phyloP scores from a whole-genome alignment of 2,329 filamentous ascomycete genomes.

The Exophiala dermatitidis region DNA sequence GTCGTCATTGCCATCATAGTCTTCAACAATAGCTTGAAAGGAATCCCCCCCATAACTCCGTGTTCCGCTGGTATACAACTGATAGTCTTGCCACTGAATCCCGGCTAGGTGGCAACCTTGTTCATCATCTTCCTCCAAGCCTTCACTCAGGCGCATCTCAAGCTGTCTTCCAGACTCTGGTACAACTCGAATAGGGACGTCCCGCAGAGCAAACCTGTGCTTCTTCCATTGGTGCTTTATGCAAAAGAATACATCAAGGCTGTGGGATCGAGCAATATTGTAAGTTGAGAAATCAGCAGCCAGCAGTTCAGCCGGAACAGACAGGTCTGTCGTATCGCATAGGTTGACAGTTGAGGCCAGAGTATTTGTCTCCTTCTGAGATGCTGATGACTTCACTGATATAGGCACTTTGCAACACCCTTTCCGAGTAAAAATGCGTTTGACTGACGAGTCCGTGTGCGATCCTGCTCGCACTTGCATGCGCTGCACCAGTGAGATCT shows the following conservation, averaged over 20 bases:
- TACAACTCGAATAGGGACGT: slow-evolving; percentile 1
- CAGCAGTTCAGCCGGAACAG: not conserved
- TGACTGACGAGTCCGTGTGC: not conserved
- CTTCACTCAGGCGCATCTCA: not conserved
- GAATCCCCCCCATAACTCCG: no score
- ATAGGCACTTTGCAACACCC: slow-evolving; percentile 1
- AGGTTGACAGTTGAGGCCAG: slow-evolving; percentile 5
- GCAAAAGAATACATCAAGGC: slow-evolving; percentile 2
- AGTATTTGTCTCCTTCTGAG: not conserved
- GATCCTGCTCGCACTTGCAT: slow-evolving; percentile 10
- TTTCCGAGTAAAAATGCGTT: slow-evolving; percentile 8
- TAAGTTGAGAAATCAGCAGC: slow-evolving; percentile 15
- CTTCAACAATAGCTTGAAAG: no score
- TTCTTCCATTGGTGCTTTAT: slow-evolving; percentile 5
- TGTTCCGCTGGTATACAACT: no score
- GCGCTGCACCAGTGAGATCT: slow-evolving; percentile 8
- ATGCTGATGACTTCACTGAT: not conserved
- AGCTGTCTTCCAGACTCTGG: not conserved
- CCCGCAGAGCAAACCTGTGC: slow-evolving; percentile 1
- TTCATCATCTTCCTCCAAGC: not conserved
- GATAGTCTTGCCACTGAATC: no score
- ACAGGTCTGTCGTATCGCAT: slow-evolving; percentile 1
- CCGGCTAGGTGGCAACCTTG: not conserved
- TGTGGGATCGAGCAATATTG: slow-evolving; percentile 14
- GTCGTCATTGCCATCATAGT: no score